phyloP scores from a whole-genome alignment of 805 yeast genomes.

The Suhomyces sp. region DNA sequence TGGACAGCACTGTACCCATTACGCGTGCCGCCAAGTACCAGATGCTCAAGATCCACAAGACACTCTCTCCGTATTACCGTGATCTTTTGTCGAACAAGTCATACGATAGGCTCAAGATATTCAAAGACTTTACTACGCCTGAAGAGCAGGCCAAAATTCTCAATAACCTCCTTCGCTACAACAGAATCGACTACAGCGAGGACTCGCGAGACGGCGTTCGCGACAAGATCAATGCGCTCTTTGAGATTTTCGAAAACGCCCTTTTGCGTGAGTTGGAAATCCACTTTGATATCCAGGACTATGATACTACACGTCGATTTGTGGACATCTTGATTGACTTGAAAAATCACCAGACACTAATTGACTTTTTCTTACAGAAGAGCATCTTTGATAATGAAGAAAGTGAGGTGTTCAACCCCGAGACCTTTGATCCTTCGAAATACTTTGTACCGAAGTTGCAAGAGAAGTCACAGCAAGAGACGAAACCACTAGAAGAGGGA shows the following conservation, averaged over 20 bases:
- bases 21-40: slow-evolving; percentile 36
- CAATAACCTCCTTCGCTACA: slow-evolving; percentile 38
- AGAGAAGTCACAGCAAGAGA: slow-evolving; percentile 1
- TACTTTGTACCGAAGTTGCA: slow-evolving; percentile 17
- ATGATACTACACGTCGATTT: slow-evolving; percentile 32
- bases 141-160: slow-evolving; percentile 50
- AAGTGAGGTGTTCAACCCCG: slow-evolving; percentile 27
- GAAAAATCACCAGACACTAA: slow-evolving; percentile 41
- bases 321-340: slow-evolving; percentile 34
- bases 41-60: slow-evolving; percentile 35
- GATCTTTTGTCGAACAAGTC: slow-evolving; percentile 43
- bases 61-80: slow-evolving; percentile 43
- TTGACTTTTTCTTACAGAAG: slow-evolving; percentile 44
- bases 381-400: slow-evolving; percentile 38
- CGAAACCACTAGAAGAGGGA: slow-evolving; percentile 1
- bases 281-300: slow-evolving; percentile 49
- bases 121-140: slow-evolving; percentile 46
- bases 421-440: slow-evolving; percentile 19
- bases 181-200: slow-evolving; percentile 31
- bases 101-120: slow-evolving; percentile 43
- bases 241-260: slow-evolving; percentile 71
- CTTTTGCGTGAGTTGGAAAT: slow-evolving; percentile 64
- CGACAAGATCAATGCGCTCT: slow-evolving; percentile 49
- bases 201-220: slow-evolving; percentile 26
- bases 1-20: slow-evolving; percentile 23